Percentiles rank a stretch among this genome's conserved stretches.
Conservation (phyloP, 306 rosid species). For the Corylus avellana region DNA sequence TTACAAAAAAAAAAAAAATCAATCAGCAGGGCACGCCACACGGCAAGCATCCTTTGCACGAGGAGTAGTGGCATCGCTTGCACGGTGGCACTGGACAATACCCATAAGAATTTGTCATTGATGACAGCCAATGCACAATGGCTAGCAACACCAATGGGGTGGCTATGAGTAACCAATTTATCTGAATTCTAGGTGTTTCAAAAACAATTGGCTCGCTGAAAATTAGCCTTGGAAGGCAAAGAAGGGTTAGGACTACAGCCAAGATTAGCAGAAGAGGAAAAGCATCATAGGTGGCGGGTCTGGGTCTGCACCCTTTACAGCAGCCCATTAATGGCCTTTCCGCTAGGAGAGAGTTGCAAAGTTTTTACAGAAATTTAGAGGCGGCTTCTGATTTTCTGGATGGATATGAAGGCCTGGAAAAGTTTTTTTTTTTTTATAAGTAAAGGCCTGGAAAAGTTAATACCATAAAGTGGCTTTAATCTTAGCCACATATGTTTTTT, state of each 20-base stretch:
- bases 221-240: slow-evolving; percentile 44
- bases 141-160: slow-evolving; percentile 40
- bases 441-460: slow-evolving; percentile 23
- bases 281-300: slow-evolving; percentile 14
- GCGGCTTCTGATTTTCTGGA: not conserved
- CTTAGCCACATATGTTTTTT: slow-evolving; percentile 33
- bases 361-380: slow-evolving; percentile 9
- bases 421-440: too few species aligned
- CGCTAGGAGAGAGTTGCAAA: slow-evolving; percentile 3
- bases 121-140: slow-evolving; percentile 48
- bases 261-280: slow-evolving; percentile 52
- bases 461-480: slow-evolving; percentile 1
- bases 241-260: slow-evolving; percentile 49
- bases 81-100: slow-evolving; percentile 30
- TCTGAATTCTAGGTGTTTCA: slow-evolving; percentile 14
- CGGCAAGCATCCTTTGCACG: slow-evolving; percentile 17
- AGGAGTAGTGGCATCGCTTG: slow-evolving; percentile 31
- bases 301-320: slow-evolving; percentile 42
- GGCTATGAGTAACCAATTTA: slow-evolving; percentile 45
- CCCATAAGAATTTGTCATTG: slow-evolving; percentile 27
- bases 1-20: too few species aligned
- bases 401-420: slow-evolving; percentile 14
- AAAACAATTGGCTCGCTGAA: not conserved
- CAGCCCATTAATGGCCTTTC: slow-evolving; percentile 45
- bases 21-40: not conserved